Conservation (phyloP, 78 protist species). For the Salpingoeca rosetta region DNA sequence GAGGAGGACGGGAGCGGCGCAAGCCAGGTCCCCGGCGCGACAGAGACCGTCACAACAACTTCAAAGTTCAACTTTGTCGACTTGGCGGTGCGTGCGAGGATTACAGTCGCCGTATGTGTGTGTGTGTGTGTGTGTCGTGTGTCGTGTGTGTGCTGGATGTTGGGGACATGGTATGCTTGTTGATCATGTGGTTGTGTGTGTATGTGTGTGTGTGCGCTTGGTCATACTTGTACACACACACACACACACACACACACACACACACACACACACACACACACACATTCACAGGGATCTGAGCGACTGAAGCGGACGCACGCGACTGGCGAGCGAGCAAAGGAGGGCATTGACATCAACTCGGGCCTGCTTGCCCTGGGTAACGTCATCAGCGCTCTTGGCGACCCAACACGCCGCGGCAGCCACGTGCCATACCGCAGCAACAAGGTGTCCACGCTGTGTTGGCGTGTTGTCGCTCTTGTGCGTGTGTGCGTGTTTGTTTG, state of each 20-base stretch:
- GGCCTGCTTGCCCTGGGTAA: constrained; percentile 34
- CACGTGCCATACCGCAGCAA: constrained; percentile 71
- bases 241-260: too few relatives aligned
- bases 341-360: constrained; percentile 57
- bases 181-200: neutral
- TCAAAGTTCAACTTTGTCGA: constrained; percentile 57
- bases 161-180: neutral
- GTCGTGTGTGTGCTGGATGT: neutral
- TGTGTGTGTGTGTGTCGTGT: neutral
- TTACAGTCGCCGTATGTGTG: neutral
- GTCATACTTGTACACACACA: too few relatives aligned
- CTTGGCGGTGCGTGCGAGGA: constrained; percentile 46
- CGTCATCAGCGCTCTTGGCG: constrained; percentile 66
- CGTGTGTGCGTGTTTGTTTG: too few relatives aligned
- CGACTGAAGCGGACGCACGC: constrained; percentile 18
- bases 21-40: neutral
- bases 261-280: too few relatives aligned
- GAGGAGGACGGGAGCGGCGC: too few relatives aligned
- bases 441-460: too few relatives aligned
- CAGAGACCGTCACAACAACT: neutral
- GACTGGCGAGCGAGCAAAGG: constrained; percentile 29
- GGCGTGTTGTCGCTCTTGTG: too few relatives aligned
- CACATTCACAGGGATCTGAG: neutral
- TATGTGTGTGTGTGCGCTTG: too few relatives aligned
- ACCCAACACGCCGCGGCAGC: neutral